Evolutionary conservation across 805 yeast genomes (phyloP), one percentile per base, ranked within the genome.

Genomic region (Kodamaea jinghongensis): DNA sequence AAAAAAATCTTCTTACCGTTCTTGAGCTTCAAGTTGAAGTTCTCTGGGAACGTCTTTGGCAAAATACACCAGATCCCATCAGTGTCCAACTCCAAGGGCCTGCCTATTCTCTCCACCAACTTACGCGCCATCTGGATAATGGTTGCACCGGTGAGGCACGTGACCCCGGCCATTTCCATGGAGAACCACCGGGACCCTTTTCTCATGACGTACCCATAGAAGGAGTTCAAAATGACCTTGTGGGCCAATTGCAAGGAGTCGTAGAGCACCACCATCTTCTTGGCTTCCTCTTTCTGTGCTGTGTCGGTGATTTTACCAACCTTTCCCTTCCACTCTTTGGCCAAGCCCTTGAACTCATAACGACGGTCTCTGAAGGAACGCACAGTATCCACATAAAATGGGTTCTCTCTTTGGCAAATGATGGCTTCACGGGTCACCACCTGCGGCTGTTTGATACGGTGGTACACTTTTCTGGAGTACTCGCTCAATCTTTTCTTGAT

Each of bases 1-100:
- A 90, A 69, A 31, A 76, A 74, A 10, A 88, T 62, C 35, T 76
- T 79, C 57, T 86, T 86, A 3, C 98, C 98, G 52, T 83, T 80
- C 48, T 81, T 78, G 53, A 86, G 59, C 43, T 76, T 73, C 55
- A 93, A 79, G 14, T 71, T 71, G 60, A 73, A 88, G 50, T 89
- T 84, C 53, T 93, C 99, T 0, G 99, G 99, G 59, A 93, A 93
- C 1, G 96, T 78, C 37, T 79, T 74, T 2, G 99, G 99, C 31
- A 93, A 69, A 47, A 90, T 93, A 76, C 99, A 93, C 99, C 99
- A 93, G 55, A 93, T 93, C 71, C 99, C 99, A 73, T 93, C 99
- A 0, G 99, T 93, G 63, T 93, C 99, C 48, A 93, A 75, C 56
- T 93, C 99, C 44, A 93, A 68, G 0, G 99, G 99, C 51, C 98